Conservation (phyloP, 352 stramenopile genomes). For the Globisporangium viniferum region DNA sequence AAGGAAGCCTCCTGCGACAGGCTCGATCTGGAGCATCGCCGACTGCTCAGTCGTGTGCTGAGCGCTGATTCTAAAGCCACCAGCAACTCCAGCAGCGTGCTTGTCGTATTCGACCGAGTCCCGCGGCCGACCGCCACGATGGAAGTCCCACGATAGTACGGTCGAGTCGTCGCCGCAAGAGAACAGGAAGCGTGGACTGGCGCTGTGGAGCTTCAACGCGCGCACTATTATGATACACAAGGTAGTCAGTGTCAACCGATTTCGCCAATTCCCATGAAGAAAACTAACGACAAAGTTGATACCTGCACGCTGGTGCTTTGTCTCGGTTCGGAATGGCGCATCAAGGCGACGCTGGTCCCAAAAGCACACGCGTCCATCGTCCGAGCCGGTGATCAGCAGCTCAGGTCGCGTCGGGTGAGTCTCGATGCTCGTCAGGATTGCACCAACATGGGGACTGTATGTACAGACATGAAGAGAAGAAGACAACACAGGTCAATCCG, state of each 20-base stretch:
- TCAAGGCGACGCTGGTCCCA: conserved; percentile 77
- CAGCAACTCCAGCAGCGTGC: conserved; percentile 18
- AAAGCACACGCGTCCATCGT: conserved; percentile 64
- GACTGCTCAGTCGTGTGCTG: conserved; percentile 3
- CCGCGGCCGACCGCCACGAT: conserved; percentile 38
- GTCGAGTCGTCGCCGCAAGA: conserved; percentile 58
- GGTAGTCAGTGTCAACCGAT: not conserved
- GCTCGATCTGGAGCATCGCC: conserved; percentile 35
- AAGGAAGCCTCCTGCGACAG: conserved; percentile 33
- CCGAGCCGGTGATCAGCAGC: conserved; percentile 63
- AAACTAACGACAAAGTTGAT: not conserved
- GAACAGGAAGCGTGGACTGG: conserved; percentile 64
- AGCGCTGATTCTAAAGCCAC: conserved; percentile 4
- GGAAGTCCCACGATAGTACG: conserved; percentile 74
- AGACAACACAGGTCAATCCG: too few relatives aligned
- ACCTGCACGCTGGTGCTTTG: conserved; percentile 62
- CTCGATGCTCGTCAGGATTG: conserved; percentile 57
- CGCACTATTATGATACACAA: conserved; percentile 30
- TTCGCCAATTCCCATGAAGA: not conserved
- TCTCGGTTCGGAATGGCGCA: conserved; percentile 58
- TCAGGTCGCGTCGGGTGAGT: conserved; percentile 77
- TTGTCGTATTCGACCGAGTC: conserved; percentile 65
- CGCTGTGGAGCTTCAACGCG: conserved; percentile 60
- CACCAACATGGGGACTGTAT: conserved; percentile 31
- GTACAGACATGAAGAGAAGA: not conserved